Evolutionary conservation across 1,284 basidiomycete species (phyloP).

Genomic region (Thelephora terrestris): DNA sequence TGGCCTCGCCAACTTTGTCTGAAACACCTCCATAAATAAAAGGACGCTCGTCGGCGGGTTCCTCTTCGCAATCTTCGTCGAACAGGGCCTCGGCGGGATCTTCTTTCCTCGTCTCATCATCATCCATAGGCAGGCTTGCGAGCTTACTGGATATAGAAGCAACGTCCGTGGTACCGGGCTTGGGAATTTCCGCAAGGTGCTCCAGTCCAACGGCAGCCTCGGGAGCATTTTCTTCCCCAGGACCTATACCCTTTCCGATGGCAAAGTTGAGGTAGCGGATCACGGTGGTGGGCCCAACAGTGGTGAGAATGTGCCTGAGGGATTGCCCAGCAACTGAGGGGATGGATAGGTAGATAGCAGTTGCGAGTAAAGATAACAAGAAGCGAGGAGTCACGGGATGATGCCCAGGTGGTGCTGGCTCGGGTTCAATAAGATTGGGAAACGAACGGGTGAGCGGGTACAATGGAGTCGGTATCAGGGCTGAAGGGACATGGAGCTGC

Average conservation of each 20-base stretch:
- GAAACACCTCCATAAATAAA: conserved; percentile 77
- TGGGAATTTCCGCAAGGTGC: conserved; percentile 45
- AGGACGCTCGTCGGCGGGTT: conserved; percentile 7
- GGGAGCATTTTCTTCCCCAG: conserved; percentile 34
- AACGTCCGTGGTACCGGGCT: conserved; percentile 6
- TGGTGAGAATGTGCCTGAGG: conserved; percentile 59
- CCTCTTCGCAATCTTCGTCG: conserved; percentile 18
- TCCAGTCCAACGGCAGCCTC: conserved; percentile 64
- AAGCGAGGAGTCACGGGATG: conserved; percentile 77
- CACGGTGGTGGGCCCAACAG: conserved; percentile 74
- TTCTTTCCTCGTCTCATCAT: conserved; percentile 15
- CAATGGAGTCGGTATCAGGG: conserved; percentile 53
- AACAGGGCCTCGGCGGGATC: conserved; percentile 25
- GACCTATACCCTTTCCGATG: conserved; percentile 61
- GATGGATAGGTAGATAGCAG: conserved; percentile 79
- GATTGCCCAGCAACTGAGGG: conserved; percentile 70
- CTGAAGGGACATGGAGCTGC: conserved; percentile 52
- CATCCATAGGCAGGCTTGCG: conserved; percentile 3
- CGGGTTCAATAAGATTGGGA: conserved; percentile 19
- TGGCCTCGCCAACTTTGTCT: conserved; percentile 86
- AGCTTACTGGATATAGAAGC: background rate
- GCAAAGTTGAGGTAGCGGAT: conserved; percentile 78
- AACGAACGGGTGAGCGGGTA: conserved; percentile 67
- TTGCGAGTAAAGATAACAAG: conserved; percentile 79
- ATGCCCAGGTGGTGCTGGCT: conserved; percentile 34